Evolutionary conservation across 352 stramenopile species (phyloP).

Genomic region (Phytophthora fragariaefolia): DNA sequence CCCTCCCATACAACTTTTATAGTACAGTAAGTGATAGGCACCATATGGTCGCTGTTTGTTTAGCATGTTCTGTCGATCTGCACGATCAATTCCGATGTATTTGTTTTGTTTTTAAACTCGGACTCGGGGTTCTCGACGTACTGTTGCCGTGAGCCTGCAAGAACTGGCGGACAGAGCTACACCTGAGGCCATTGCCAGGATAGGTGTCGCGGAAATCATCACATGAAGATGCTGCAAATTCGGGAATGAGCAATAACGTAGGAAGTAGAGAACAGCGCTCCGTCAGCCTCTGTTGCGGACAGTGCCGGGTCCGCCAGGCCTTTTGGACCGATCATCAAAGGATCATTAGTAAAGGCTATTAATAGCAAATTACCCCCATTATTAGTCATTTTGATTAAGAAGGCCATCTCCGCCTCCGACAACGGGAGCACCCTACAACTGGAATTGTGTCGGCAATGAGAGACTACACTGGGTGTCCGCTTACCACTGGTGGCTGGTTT

Average conservation of each 20-base stretch:
- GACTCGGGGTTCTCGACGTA: conserved; percentile 35
- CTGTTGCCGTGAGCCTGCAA: conserved; percentile 31
- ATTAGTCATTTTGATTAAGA: neutral
- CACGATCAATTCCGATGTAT: conserved; percentile 39
- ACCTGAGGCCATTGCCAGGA: conserved; percentile 3
- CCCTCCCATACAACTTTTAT: neutral
- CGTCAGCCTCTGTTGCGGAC: too few relatives aligned
- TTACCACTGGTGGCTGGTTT: too few relatives aligned
- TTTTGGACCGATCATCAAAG: too few relatives aligned
- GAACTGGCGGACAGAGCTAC: conserved; percentile 7
- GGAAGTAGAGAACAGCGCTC: conserved; percentile 20
- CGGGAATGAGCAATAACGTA: conserved; percentile 10
- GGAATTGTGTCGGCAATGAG: neutral
- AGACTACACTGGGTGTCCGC: neutral
- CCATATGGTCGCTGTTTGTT: too few relatives aligned
- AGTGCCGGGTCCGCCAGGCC: too few relatives aligned
- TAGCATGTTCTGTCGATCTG: too few relatives aligned
- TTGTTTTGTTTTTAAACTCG: conserved; percentile 38
- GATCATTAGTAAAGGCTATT: too few relatives aligned
- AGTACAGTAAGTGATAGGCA: too few relatives aligned
- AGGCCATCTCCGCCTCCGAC: neutral
- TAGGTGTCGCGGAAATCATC: conserved; percentile 19
- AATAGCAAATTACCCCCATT: neutral
- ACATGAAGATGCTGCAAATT: conserved; percentile 4
- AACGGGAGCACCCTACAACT: neutral